Conservation (phyloP, 208 protist species). For the Entamoeba histolytica region DNA sequence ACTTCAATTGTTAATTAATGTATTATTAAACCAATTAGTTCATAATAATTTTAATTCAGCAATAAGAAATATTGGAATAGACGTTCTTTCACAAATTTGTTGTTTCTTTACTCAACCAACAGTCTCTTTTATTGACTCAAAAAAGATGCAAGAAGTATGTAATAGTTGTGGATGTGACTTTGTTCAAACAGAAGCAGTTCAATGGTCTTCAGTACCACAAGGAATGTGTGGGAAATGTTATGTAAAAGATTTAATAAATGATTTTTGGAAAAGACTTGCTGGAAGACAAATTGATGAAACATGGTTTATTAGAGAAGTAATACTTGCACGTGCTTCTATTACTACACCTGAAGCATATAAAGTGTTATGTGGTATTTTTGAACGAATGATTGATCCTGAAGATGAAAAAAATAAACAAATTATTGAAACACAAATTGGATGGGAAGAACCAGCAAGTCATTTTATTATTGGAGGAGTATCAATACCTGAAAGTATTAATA, state of each 20-base stretch:
- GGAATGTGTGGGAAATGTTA: background rate
- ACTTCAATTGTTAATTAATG: background rate
- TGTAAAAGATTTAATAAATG: background rate
- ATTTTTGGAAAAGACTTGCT: background rate
- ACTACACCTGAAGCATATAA: background rate
- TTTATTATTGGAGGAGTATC: background rate
- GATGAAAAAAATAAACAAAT: background rate
- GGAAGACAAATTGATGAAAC: background rate
- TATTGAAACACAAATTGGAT: background rate
- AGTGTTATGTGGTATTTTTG: background rate
- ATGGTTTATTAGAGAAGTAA: background rate
- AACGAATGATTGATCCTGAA: background rate
- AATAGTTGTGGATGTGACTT: background rate
- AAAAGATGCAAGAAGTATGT: background rate
- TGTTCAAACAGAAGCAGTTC: background rate
- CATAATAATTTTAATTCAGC: background rate
- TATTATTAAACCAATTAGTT: background rate
- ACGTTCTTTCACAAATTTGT: background rate
- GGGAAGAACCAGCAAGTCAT: background rate
- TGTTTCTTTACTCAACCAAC: background rate
- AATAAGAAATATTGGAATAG: background rate
- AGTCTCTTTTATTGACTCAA: background rate
- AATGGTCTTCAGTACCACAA: background rate
- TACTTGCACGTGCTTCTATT: background rate
- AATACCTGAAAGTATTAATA: background rate